phyloP scores from a whole-genome alignment of 306 rosid genomes.

The apple (Malus domestica) region DNA sequence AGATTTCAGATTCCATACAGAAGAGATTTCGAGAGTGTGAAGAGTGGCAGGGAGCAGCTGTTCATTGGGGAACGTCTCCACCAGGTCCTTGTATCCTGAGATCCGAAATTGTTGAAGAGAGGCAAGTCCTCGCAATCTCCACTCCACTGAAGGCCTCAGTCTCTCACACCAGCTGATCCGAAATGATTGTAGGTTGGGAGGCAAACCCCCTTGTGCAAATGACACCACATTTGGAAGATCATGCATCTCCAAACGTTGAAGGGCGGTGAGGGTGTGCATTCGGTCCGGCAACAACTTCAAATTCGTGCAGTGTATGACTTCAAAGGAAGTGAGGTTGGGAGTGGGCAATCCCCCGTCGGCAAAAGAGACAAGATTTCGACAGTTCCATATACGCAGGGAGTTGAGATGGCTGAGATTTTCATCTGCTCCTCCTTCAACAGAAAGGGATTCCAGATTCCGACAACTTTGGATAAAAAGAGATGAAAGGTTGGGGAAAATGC shows the following conservation, averaged over 20 bases:
- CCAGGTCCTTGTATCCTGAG: too few relatives aligned
- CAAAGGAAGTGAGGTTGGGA: neutral
- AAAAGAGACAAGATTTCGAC: slow-evolving; percentile 25
- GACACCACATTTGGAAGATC: neutral
- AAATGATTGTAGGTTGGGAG: neutral
- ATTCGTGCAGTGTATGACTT: neutral
- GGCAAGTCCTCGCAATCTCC: too few relatives aligned
- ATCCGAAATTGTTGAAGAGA: too few relatives aligned
- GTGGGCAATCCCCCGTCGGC: slow-evolving; percentile 23
- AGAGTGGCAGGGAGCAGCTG: neutral
- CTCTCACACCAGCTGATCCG: too few relatives aligned
- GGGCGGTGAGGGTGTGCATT: neutral
- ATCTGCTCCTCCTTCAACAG: neutral
- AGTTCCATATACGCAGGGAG: neutral
- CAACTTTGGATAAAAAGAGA: too few relatives aligned
- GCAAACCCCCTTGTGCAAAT: neutral
- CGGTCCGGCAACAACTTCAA: neutral
- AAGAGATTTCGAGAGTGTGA: too few relatives aligned
- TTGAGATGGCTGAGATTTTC: neutral
- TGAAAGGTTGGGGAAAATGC: neutral
- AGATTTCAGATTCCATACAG: neutral
- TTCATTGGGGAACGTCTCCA: neutral
- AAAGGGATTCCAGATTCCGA: slow-evolving; percentile 23
- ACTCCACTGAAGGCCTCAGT: too few relatives aligned
- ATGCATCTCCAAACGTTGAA: fast-evolving